Evolutionary conservation across 306 rosid species (phyloP).

Genomic region (Rosa rugosa): DNA sequence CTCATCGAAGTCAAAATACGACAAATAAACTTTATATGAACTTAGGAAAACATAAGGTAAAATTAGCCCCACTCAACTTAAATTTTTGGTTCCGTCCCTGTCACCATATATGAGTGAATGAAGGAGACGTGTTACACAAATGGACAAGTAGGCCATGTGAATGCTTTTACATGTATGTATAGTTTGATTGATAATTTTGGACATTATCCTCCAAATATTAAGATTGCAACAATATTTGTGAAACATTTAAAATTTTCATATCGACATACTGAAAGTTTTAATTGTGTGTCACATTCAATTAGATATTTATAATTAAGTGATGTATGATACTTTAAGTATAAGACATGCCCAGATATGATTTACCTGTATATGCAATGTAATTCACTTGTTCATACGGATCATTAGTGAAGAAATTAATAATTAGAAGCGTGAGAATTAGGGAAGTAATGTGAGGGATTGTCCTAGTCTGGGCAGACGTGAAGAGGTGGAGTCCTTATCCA

Average conservation of each 20-base stretch:
- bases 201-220: background rate
- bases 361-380: background rate
- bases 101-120: background rate
- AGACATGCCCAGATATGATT: background rate
- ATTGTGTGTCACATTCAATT: background rate
- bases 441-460: background rate
- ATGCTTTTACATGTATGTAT: background rate
- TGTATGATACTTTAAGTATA: background rate
- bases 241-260: background rate
- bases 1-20: too few species aligned
- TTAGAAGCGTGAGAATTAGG: slow-evolving; percentile 1
- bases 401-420: background rate
- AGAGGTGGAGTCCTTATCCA: slow-evolving; percentile 58
- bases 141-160: background rate
- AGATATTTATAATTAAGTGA: background rate
- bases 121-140: background rate
- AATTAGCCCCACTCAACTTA: too few species aligned
- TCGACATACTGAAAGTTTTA: too few species aligned
- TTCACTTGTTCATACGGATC: background rate
- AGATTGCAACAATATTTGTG: background rate
- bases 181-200: background rate
- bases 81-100: too few species aligned
- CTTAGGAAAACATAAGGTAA: too few species aligned
- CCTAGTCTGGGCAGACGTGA: slow-evolving; percentile 37
- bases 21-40: too few species aligned